Evolutionary conservation across 108 stramenopile genomes (phyloP), one percentile per base, ranked within the genome.

Genomic region (Stephanodiscus triporus): DNA sequence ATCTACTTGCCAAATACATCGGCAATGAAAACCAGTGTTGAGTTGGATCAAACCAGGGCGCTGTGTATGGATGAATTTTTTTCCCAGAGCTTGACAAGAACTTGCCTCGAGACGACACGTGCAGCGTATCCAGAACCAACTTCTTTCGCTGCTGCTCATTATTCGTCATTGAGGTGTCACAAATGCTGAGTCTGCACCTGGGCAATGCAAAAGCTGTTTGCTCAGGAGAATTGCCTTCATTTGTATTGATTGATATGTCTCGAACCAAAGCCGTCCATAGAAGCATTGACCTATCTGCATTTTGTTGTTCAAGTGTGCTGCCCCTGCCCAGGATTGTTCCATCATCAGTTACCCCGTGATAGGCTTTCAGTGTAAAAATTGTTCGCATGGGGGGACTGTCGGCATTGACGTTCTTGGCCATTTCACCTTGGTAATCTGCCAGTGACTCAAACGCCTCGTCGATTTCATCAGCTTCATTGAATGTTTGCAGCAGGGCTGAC

Each of bases 1-100:
- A 90, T 57, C 90, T 77, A 82, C 89, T 86, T 47, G 90, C 82
- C 29, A 94, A 72, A 66, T 87, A 94, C 78, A 86, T 83, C 26
- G 87, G 78, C 6, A 94, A 72, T 7, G 93, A 86, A 66, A 94
- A 91, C 90, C 90, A 94, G 43, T 84, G 76, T 54, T 77, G 53
- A 7, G 84, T 87, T 22, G 90, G 90, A 62, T 86, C 62, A 37
- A 94, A 75, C 93, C 93, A 94, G 19, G 79, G 79, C 9, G 85
- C 80, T 23, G 36, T 56, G 23, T 45, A 63, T 23, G 8, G n/a
- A 36, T 64, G 60, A 6, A 13, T 55, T 36, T 13, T 42, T 42
- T 57, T 47, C 43, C 37, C 61, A 19, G 63, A 10, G 20, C 14
- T 23, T 50, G 68, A 50, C 54, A 77, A 47, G 40, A 77, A 77